phyloP scores from a whole-genome alignment of 305 asterid genomes.

The Withania somnifera region DNA sequence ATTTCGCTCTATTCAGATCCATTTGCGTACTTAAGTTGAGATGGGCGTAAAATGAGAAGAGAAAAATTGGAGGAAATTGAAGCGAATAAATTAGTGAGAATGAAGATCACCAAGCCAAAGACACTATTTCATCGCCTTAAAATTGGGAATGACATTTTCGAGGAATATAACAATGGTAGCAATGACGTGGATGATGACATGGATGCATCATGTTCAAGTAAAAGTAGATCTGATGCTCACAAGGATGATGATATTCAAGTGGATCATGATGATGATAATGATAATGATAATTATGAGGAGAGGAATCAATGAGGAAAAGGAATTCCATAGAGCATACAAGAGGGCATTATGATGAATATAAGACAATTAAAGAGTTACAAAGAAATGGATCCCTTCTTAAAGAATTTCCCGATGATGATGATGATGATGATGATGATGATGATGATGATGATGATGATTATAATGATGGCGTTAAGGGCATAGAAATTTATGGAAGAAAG shows the following conservation, averaged over 20 bases:
- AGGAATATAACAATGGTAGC: not conserved
- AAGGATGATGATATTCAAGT: not conserved
- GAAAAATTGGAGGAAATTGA: not conserved
- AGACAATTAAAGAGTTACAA: conserved; percentile 2
- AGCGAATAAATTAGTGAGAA: not conserved
- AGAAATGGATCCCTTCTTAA: not conserved
- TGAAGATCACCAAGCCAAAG: conserved; percentile 1
- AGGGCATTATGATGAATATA: conserved; percentile 6
- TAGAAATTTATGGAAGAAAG: not conserved
- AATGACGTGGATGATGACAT: not conserved
- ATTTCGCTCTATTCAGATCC: not conserved
- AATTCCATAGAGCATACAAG: conserved; percentile 1
- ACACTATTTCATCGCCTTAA: not conserved
- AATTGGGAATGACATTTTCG: not conserved
- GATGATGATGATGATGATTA: too few species aligned
- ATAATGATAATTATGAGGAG: not conserved
- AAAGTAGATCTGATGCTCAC: not conserved
- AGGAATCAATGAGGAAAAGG: not conserved
- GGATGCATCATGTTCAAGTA: not conserved
- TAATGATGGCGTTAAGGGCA: not conserved
- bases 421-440: not conserved
- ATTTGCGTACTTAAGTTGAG: not conserved
- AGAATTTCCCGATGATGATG: not conserved
- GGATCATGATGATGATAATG: not conserved
- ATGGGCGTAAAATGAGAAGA: not conserved